Evolutionary conservation across 2,329 filamentous ascomycete species (phyloP).

Genomic region (Claviceps citrina): DNA sequence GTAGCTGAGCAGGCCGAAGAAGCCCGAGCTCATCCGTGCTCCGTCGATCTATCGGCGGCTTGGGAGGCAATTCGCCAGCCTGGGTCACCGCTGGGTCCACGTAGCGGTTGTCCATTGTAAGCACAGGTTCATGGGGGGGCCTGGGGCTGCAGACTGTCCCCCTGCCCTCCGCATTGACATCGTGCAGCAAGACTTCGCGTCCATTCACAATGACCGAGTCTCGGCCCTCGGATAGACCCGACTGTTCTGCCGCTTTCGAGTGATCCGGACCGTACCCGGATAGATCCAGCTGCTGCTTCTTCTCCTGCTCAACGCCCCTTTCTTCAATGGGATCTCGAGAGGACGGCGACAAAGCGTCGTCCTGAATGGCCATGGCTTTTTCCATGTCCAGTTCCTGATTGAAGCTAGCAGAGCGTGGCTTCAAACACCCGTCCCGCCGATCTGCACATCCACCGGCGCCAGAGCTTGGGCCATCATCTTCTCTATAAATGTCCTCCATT

Average conservation of each 20-base stretch:
- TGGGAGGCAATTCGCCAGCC: constrained; percentile 41
- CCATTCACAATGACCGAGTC: constrained; percentile 55
- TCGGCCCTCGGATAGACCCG: constrained; percentile 46
- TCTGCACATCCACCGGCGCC: constrained; percentile 14
- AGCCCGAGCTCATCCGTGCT: constrained; percentile 53
- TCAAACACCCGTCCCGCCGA: constrained; percentile 24
- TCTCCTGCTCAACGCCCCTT: constrained; percentile 22
- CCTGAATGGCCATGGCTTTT: constrained; percentile 34
- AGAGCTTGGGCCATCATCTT: constrained; percentile 16
- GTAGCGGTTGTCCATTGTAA: constrained; percentile 16
- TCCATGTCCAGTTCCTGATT: constrained; percentile 45
- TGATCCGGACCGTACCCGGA: constrained; percentile 64
- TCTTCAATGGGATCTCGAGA: not conserved
- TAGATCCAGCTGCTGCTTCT: constrained; percentile 57
- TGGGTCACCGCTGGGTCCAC: constrained; percentile 19
- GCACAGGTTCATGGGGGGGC: constrained; percentile 15
- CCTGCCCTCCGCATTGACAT: constrained; percentile 47
- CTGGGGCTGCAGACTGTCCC: constrained; percentile 35
- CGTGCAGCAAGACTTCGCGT: constrained; percentile 56
- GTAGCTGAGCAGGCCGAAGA: constrained; percentile 53
- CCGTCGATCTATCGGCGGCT: constrained; percentile 38
- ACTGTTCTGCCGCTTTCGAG: constrained; percentile 50
- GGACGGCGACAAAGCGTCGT: constrained; percentile 7
- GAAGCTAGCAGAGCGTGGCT: constrained; percentile 37
- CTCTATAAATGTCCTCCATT: constrained; percentile 47